Base-by-base conservation (phyloP, 306 rosid genomes). In the Medicago lupulina region DNA sequence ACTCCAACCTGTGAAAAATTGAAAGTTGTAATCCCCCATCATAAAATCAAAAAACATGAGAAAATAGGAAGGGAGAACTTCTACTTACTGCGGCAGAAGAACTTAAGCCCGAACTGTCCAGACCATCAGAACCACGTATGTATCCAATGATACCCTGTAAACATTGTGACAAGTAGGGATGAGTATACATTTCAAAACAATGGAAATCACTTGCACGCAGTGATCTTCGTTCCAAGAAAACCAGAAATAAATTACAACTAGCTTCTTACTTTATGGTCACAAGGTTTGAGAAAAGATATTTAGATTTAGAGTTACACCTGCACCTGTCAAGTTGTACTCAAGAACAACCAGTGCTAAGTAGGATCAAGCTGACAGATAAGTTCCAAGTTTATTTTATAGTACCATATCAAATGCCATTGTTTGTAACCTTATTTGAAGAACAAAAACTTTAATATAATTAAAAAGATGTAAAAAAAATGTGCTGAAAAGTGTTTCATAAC, bases 21-120 rank as follows among this genome's bases (percentile, higher is more conserved):
- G 47, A 70, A 75, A 75, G 75, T 75, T 63, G 71, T 72, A 67
- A 53, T 71, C 40, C 78, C 78, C 58, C 47, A 39, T 16, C 7
- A 43, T 11, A 62, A 70, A 63, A 62, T 50, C 43, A 51, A 17
- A 70, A 76, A 58, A 70, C 43, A 34, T 66, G 38, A 12, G 55
- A 80, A 79, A 57, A 51, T 28, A 77, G 71, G 58, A 50, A 51
- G 47, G 19, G 65, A 78, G 58, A 64, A 72, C 77, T 1, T 67
- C 17, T 53, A 66, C 97, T 89, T 87, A 95, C 99, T 40, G 99
- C 99, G 55, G 99, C 99, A 72, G 99, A 95, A 76, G 99, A 92
- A 84, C 99, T 95, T 74, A 95, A 85, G 59, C 99, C 99, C 17
- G 97, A 92, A 88, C 97, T 87, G 90, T 95, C 96, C 80, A 95